Percentiles rank a stretch among this genome's conserved stretches.
Conservation (phyloP, 345 rosid species). For the Brassica nigra region DNA sequence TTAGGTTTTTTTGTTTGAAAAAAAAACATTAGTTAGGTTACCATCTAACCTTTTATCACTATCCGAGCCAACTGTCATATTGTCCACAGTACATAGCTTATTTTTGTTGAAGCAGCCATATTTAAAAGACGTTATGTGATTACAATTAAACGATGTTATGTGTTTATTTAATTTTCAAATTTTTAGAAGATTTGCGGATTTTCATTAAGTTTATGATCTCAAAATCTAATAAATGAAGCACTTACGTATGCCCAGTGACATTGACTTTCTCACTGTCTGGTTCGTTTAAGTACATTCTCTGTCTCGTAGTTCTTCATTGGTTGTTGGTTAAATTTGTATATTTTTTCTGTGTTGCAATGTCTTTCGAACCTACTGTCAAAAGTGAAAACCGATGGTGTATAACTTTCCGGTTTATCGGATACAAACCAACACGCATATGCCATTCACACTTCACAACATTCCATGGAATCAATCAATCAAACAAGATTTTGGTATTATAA, state of each 20-base stretch:
- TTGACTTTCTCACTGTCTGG: too few relatives aligned
- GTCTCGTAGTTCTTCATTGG: not conserved
- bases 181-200: not conserved
- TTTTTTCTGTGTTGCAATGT: not conserved
- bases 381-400: not conserved
- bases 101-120: not conserved
- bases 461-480: slow-evolving; percentile 23
- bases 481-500: not conserved
- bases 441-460: slow-evolving; percentile 38
- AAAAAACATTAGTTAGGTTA: slow-evolving; percentile 4
- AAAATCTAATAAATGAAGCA: not conserved
- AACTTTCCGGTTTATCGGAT: not conserved
- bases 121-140: not conserved
- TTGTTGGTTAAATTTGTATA: not conserved
- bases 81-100: not conserved
- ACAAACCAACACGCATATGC: slow-evolving; percentile 11
- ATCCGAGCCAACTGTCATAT: not conserved
- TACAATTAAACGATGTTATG: not conserved
- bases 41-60: not conserved
- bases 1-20: not conserved
- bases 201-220: not conserved
- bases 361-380: not conserved
- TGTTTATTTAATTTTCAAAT: not conserved
- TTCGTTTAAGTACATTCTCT: not conserved
- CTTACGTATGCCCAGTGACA: too few relatives aligned